A percentile compares a stretch with the other conserved stretches of the same genome.
Conservation (phyloP, 352 stramenopile genomes). For the Phytophthora idaei region DNA sequence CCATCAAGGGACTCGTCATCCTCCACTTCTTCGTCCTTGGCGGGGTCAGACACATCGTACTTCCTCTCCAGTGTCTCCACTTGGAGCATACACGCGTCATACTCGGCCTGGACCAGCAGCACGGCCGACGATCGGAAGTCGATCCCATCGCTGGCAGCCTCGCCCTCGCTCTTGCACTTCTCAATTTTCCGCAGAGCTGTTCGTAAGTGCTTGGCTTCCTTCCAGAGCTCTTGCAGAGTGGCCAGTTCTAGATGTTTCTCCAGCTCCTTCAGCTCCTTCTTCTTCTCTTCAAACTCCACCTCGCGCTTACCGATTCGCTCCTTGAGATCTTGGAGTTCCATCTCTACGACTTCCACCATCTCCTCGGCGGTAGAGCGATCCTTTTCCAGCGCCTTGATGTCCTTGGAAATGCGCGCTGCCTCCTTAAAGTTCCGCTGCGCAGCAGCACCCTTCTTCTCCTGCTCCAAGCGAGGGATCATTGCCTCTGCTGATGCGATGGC, state of each 20-base stretch:
- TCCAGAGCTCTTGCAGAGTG: slow-evolving; percentile 76
- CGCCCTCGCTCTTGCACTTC: slow-evolving; percentile 68
- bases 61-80: slow-evolving; percentile 73
- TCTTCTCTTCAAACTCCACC: slow-evolving; percentile 76
- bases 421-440: slow-evolving; percentile 89
- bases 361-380: slow-evolving; percentile 80
- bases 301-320: slow-evolving; percentile 76
- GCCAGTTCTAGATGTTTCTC: slow-evolving; percentile 79
- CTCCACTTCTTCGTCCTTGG: slow-evolving; percentile 60
- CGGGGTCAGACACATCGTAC: slow-evolving; percentile 64
- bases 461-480: slow-evolving; percentile 78
- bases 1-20: slow-evolving; percentile 56
- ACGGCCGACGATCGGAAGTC: slow-evolving; percentile 74
- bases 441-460: slow-evolving; percentile 81
- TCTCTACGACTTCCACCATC: slow-evolving; percentile 83
- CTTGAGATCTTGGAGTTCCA: slow-evolving; percentile 81
- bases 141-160: slow-evolving; percentile 56
- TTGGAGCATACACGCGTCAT: slow-evolving; percentile 68
- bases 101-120: slow-evolving; percentile 78
- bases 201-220: slow-evolving; percentile 70
- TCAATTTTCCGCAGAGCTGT: slow-evolving; percentile 68
- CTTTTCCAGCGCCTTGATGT: slow-evolving; percentile 88
- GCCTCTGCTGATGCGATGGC: slow-evolving; percentile 80
- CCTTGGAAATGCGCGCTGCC: slow-evolving; percentile 82
- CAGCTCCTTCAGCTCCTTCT: slow-evolving; percentile 73